phyloP scores from a whole-genome alignment of 768 basidiomycete genomes.

The Collybiopsis luxurians region DNA sequence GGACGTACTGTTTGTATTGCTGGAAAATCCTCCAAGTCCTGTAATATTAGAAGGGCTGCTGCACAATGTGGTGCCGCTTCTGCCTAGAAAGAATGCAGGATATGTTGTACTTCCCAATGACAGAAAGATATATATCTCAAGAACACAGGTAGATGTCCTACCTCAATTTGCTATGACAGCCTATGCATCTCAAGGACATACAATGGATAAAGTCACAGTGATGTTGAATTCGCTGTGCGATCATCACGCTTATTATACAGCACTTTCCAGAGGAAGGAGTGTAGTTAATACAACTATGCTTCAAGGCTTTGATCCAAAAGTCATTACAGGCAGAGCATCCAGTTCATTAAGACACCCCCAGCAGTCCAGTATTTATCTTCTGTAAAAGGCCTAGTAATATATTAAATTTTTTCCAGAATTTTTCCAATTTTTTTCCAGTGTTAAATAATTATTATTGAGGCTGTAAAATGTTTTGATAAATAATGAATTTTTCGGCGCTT shows the following conservation, averaged over 20 bases:
- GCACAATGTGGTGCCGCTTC: slow-evolving; percentile 28
- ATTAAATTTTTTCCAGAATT: too few relatives aligned
- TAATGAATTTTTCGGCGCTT: too few relatives aligned
- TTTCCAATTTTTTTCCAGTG: too few relatives aligned
- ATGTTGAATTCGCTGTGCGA: too few relatives aligned
- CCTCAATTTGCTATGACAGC: slow-evolving; percentile 32
- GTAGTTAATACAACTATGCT: slow-evolving; percentile 20
- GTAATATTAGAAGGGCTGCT: slow-evolving; percentile 23
- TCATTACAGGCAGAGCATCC: slow-evolving; percentile 11
- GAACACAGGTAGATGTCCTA: slow-evolving; percentile 20
- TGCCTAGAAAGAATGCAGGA: slow-evolving; percentile 8
- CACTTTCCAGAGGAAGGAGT: slow-evolving; percentile 22
- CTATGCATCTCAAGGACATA: slow-evolving; percentile 27
- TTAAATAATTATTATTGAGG: too few relatives aligned
- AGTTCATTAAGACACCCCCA: slow-evolving; percentile 11
- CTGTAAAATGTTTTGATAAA: too few relatives aligned
- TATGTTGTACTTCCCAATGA: slow-evolving; percentile 16
- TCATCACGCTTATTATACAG: slow-evolving; percentile 26
- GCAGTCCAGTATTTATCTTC: too few relatives aligned
- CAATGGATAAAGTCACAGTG: too few relatives aligned
- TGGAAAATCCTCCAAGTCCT: slow-evolving; percentile 19
- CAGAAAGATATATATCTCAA: slow-evolving; percentile 11
- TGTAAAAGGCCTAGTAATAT: too few relatives aligned
- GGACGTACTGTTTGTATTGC: slow-evolving; percentile 26
- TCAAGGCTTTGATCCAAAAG: slow-evolving; percentile 12